Base-by-base conservation (phyloP, 2,329 filamentous ascomycete species). In the Penicillium expansum region DNA sequence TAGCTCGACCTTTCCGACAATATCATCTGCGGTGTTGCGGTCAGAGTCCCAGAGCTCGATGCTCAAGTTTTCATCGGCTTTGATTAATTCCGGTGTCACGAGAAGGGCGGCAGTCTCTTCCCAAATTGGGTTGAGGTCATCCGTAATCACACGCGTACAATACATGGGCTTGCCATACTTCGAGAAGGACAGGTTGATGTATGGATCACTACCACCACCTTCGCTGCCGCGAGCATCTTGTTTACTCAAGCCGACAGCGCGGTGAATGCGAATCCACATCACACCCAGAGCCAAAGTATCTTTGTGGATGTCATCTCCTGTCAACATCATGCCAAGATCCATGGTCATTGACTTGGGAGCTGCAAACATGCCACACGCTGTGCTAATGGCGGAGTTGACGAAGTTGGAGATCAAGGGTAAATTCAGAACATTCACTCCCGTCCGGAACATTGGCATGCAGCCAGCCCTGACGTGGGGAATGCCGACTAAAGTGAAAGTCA, bases 101-200 rank as follows among this genome's bases (percentile, higher is more conserved):
- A 97, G 79, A 18, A 97, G 80, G 1, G 91, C 92, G 42, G 90
- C 87, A 1, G 86, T 90, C 75, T 97, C 94, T 68, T 94, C 90
- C 80, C 95, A 97, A 5, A 96, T 82, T 0, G 94, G 94, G 68
- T 97, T 96, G 53, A 96, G 82, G 64, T 97, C 89, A 69, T 97
- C 93, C 51, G 93, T 91, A 62, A 97, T 97, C 50, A 97, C 92
- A 47, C 94, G 87, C 1, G 94, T 97, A 74, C 92, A 97, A 75
- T 96, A 97, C 84, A 96, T 95, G 1, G 93, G 93, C 77, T 99
- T 99, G 55, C 90, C 90, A 66, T 97, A 97, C 74, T 97, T 97
- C 68, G 91, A 95, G 79, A 95, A 97, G 39, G 90, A 88, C 35
- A 97, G 82, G 32, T 93, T 97, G 71, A 97, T 95, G 73, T 97